Conservation (phyloP, 441 rosid genomes). For the Syzygium syzygioides region DNA sequence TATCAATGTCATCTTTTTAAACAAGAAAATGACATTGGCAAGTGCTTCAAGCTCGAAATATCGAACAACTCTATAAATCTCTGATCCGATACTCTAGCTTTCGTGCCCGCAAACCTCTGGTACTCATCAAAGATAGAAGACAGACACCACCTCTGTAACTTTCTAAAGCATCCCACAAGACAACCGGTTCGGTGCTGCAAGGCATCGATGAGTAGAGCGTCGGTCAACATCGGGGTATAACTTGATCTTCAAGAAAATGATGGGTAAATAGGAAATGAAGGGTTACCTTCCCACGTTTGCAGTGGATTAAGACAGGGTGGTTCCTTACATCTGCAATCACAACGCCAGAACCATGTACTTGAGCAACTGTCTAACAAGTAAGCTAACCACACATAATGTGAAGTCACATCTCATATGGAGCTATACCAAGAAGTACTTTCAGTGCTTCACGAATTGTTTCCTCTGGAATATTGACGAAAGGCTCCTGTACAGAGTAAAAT, state of each 20-base stretch:
- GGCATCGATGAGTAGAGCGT: neutral
- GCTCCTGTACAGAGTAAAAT: conserved; percentile 41
- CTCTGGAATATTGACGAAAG: conserved; percentile 71
- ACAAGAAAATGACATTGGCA: conserved; percentile 46
- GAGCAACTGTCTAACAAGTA: neutral
- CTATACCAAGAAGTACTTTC: conserved; percentile 57
- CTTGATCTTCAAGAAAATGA: neutral
- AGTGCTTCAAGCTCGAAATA: conserved; percentile 42
- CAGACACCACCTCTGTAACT: conserved; percentile 62
- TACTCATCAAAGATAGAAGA: conserved; percentile 59
- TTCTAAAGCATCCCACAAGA: conserved; percentile 62
- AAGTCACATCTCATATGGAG: neutral
- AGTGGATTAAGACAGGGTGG: conserved; percentile 65
- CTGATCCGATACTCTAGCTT: conserved; percentile 66
- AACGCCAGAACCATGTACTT: neutral
- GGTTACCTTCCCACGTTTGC: conserved; percentile 70
- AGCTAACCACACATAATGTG: conserved; percentile 2
- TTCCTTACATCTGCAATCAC: conserved; percentile 47
- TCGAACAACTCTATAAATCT: conserved; percentile 63
- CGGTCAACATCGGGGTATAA: neutral
- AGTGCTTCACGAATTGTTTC: conserved; percentile 68
- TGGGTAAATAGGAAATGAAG: neutral
- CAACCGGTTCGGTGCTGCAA: conserved; percentile 64
- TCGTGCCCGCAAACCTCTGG: conserved; percentile 58
- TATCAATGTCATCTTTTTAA: neutral